These are phyloP conservation scores for Quercus aquifolioides DNA, from an alignment of 306 rosid species.

Conservation along the genomic window DNA sequence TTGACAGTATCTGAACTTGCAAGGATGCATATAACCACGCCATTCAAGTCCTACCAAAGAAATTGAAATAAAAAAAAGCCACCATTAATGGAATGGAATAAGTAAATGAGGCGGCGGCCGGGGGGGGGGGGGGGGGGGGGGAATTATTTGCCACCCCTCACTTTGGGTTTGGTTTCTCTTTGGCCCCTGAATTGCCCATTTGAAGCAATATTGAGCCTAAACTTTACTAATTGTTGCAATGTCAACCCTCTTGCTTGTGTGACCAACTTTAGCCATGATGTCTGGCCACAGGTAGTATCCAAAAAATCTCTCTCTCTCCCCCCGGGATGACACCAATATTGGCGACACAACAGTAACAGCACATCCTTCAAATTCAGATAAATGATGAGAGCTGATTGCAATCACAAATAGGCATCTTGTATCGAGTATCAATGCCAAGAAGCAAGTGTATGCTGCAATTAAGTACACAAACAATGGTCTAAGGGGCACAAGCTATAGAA, in stretches of 20 bases:
- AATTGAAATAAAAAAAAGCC: constrained; percentile 5
- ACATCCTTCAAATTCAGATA: background rate
- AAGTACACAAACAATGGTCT: background rate
- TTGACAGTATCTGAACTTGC: constrained; percentile 53
- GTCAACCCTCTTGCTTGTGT: background rate
- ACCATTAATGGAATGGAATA: constrained; percentile 3
- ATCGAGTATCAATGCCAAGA: background rate
- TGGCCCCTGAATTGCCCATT: background rate
- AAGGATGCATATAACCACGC: constrained; percentile 62
- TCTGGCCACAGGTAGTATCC: no score
- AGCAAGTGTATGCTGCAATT: background rate
- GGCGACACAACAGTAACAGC: background rate
- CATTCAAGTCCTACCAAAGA: constrained; percentile 55
- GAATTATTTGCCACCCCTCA: background rate
- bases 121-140: background rate
- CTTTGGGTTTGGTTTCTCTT: background rate
- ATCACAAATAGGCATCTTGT: background rate
- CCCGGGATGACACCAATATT: background rate
- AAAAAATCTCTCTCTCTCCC: background rate
- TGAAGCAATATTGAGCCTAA: background rate
- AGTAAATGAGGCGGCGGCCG: background rate
- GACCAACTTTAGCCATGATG: no score
- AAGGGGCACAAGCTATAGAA: background rate
- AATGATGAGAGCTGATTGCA: background rate
- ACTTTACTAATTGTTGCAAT: background rate